Evolutionary conservation across 1,284 basidiomycete genomes (phyloP).

Genomic region (Mycena citricolor): DNA sequence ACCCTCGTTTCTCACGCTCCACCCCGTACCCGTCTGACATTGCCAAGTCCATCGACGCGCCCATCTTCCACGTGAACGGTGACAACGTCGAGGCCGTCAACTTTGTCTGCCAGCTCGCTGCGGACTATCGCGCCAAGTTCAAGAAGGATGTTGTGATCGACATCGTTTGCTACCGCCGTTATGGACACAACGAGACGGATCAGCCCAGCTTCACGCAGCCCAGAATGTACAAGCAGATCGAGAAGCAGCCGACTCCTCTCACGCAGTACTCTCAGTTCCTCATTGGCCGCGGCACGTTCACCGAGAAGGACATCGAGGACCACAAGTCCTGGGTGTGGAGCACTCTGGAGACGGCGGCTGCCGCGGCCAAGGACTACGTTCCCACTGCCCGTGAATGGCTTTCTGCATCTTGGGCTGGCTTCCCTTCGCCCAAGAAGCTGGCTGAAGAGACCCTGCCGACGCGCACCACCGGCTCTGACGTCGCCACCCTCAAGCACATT

Average conservation of each 20-base stretch:
- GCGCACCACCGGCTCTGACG: slow-evolving; percentile 81
- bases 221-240: slow-evolving; percentile 97
- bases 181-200: slow-evolving; percentile 99
- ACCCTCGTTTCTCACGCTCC: slow-evolving; percentile 95
- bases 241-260: slow-evolving; percentile 90
- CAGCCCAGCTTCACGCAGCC: slow-evolving; percentile 99
- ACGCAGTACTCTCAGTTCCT: slow-evolving; percentile 92
- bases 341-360: slow-evolving; percentile 93
- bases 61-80: slow-evolving; percentile 99
- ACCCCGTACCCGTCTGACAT: slow-evolving; percentile 99
- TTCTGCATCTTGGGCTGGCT: slow-evolving; percentile 96
- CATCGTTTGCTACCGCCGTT: slow-evolving; percentile 97
- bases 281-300: slow-evolving; percentile 91
- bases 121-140: slow-evolving; percentile 97
- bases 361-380: slow-evolving; percentile 91
- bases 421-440: slow-evolving; percentile 96
- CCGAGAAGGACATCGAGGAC: slow-evolving; percentile 95
- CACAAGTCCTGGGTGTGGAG: slow-evolving; percentile 99
- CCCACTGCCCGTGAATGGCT: slow-evolving; percentile 96
- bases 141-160: slow-evolving; percentile 99
- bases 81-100: slow-evolving; percentile 99
- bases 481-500: slow-evolving; percentile 79
- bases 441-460: slow-evolving; percentile 91
- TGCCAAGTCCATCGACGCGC: slow-evolving; percentile 97
- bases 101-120: slow-evolving; percentile 96